These are phyloP conservation scores for Chalciporus sphaerocephalus DNA, from an alignment of 768 basidiomycete genomes.

Conservation along the genomic window DNA sequence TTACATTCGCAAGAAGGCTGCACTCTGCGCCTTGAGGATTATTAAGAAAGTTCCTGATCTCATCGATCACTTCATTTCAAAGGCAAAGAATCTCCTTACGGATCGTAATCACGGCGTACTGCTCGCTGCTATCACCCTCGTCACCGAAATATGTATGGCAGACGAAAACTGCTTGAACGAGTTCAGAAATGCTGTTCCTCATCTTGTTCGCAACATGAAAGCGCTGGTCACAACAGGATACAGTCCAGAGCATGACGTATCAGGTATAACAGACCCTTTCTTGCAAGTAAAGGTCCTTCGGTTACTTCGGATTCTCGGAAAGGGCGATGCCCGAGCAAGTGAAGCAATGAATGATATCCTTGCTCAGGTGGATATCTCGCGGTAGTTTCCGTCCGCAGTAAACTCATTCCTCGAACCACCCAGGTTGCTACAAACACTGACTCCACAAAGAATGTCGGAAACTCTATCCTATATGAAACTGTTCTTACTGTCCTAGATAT, in stretches of 20 bases:
- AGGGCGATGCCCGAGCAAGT: slow-evolving; percentile 78
- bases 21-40: slow-evolving; percentile 89
- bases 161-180: slow-evolving; percentile 72
- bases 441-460: slow-evolving; percentile 95
- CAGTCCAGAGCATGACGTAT: slow-evolving; percentile 97
- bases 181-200: slow-evolving; percentile 89
- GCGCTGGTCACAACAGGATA: slow-evolving; percentile 94
- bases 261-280: slow-evolving; percentile 98
- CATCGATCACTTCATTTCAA: slow-evolving; percentile 83
- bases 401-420: slow-evolving; percentile 2
- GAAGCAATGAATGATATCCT: slow-evolving; percentile 98
- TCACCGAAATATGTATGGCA: slow-evolving; percentile 88
- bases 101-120: slow-evolving; percentile 98
- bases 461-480: slow-evolving; percentile 96
- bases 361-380: slow-evolving; percentile 61
- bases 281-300: slow-evolving; percentile 91
- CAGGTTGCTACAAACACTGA: slow-evolving; percentile 99
- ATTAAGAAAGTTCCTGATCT: slow-evolving; percentile 96
- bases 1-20: slow-evolving; percentile 98
- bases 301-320: slow-evolving; percentile 83
- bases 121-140: slow-evolving; percentile 88
- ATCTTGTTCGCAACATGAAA: slow-evolving; percentile 93
- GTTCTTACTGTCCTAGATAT: slow-evolving; percentile 95
- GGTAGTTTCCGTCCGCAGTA: neutral
- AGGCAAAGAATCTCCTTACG: slow-evolving; percentile 85